Conservation (phyloP, 169 alveolate genomes). For the Plasmodium adleri region DNA sequence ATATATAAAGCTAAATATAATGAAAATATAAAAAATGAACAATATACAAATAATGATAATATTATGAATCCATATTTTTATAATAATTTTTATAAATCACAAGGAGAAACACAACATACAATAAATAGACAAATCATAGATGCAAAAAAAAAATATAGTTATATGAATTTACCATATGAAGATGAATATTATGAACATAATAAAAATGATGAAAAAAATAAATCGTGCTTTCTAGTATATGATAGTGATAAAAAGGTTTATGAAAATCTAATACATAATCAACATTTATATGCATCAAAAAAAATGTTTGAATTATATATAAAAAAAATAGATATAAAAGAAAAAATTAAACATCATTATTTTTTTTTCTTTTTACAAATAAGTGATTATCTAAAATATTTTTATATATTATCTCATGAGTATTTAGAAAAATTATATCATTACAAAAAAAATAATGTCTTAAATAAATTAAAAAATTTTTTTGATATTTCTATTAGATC, state of each 20-base stretch:
- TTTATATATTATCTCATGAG: conserved; percentile 63
- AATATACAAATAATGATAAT: not conserved
- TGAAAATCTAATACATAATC: conserved; percentile 69
- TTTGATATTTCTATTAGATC: conserved; percentile 69
- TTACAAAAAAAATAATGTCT: conserved; percentile 34
- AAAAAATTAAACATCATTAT: conserved; percentile 69
- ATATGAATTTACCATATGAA: not conserved
- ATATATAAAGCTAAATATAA: not conserved
- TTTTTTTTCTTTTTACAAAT: conserved; percentile 71
- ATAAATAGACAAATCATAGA: not conserved
- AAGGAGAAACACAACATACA: too few species aligned
- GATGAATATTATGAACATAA: not conserved
- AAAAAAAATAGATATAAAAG: conserved; percentile 62
- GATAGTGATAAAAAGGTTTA: conserved; percentile 43
- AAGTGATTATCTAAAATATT: conserved; percentile 73
- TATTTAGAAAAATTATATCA: conserved; percentile 54
- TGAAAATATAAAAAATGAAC: not conserved
- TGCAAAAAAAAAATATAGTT: not conserved
- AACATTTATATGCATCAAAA: conserved; percentile 75
- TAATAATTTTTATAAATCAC: too few species aligned
- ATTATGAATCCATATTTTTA: too few species aligned
- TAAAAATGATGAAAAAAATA: conserved; percentile 6
- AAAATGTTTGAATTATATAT: conserved; percentile 71
- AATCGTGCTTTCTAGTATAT: conserved; percentile 32
- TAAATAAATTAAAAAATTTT: conserved; percentile 55